Evolutionary conservation across 495 filamentous ascomycete genomes (phyloP), one percentile per base, ranked within the genome.

Genomic region (Terfezia claveryi): DNA sequence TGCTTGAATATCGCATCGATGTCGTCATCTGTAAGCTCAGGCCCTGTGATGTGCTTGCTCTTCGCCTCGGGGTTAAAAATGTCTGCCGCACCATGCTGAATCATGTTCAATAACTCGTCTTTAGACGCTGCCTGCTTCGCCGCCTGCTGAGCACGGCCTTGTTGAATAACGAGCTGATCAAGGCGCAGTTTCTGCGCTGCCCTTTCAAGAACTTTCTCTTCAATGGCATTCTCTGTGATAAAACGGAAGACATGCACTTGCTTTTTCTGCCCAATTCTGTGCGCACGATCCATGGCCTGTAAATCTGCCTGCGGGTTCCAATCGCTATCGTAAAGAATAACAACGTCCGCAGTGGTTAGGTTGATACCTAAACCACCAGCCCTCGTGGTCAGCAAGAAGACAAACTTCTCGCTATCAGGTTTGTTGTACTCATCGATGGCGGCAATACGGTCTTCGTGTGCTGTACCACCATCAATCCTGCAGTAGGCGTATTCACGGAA

Each of bases 261-360:
- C 68, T 99, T 99, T 1, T 85, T 99, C 69, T 99, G 91, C 50
- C 91, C 91, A 64, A 98, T 98, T 69, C 91, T 85, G 72, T 98
- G 91, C 36, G 91, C 91, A 59, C 91, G 83, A 59, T 98, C 91
- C 91, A 98, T 98, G 46, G 91, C 91, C 69, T 98, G 91, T 50
- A 98, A 68, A 78, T 99, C 91, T 14, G 91, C 91, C 68, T 99
- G 91, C 7, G 91, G 91, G 60, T 99, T 99, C 91, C 91, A 99
- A 65, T 99, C 91, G 66, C 87, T 94, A 66, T 99, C 91, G 64
- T 87, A 99, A n/a, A 99, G 79, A 17, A 99, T 79, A 38, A 99
- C 91, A 59, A 99, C 91, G 62, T 99, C 91, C 36, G 91, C 91
- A 55, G 76, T 81, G 6, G 91, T 99, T 66, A 99, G 70, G 66